phyloP scores from a whole-genome alignment of 805 yeast species.

The Sugiyamaella lignohabitans region DNA sequence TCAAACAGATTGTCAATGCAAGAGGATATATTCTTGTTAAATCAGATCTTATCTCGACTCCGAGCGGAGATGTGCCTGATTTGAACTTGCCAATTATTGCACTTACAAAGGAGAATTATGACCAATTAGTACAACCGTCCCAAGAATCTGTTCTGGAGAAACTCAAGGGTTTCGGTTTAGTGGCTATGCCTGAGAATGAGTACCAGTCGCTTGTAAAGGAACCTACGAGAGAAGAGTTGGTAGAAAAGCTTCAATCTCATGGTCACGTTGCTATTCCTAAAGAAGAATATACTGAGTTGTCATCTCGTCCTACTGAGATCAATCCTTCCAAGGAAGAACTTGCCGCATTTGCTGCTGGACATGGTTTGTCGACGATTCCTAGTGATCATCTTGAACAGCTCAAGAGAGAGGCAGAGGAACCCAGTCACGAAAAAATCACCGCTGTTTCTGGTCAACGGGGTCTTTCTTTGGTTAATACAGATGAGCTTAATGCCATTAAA shows the following conservation, averaged over 20 bases:
- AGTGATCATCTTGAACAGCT: constrained; percentile 20
- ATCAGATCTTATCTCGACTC: background rate
- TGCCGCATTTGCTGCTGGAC: constrained; percentile 19
- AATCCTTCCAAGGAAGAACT: constrained; percentile 24
- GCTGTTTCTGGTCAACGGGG: constrained; percentile 24
- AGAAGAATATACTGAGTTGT: constrained; percentile 16
- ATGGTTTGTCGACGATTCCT: constrained; percentile 18
- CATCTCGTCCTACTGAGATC: constrained; percentile 16
- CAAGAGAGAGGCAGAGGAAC: constrained; percentile 15
- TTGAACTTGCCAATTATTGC: background rate
- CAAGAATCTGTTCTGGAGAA: constrained; percentile 15
- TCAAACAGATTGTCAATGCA: background rate
- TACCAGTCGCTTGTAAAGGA: constrained; percentile 13
- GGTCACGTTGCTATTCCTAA: constrained; percentile 13
- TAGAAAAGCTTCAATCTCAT: constrained; percentile 21
- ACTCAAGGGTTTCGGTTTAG: constrained; percentile 26
- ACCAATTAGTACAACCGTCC: constrained; percentile 12
- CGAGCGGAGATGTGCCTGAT: background rate
- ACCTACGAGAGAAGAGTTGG: constrained; percentile 15
- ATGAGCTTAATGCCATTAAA: constrained; percentile 3
- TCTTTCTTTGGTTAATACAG: constrained; percentile 12
- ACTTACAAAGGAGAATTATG: constrained; percentile 20
- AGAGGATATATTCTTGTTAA: background rate
- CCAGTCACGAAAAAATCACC: constrained; percentile 2
- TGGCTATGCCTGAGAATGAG: constrained; percentile 23